Evolutionary conservation across 805 yeast species (phyloP).

Genomic region (Ogataea polymorpha): DNA sequence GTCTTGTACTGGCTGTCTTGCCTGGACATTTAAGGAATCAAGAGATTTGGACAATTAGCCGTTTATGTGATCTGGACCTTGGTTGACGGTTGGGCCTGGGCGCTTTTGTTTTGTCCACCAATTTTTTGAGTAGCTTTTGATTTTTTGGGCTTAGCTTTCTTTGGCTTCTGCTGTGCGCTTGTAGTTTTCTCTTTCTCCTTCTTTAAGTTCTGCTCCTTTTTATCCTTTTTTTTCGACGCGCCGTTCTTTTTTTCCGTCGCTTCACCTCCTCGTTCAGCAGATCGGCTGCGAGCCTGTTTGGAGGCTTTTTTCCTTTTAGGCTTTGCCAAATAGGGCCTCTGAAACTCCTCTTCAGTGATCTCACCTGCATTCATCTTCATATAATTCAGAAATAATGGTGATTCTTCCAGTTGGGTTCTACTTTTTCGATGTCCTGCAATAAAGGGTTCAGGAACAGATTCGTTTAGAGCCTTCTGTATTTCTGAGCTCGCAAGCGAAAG

Average conservation of each 20-base stretch:
- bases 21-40: not conserved
- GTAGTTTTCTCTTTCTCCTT: slow-evolving; percentile 4
- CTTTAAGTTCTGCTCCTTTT: slow-evolving; percentile 6
- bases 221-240: not conserved
- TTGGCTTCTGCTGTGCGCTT: not conserved
- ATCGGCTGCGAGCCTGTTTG: too few species aligned
- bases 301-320: slow-evolving; percentile 1
- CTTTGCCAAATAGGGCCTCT: not conserved
- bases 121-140: not conserved
- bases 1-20: slow-evolving; percentile 16
- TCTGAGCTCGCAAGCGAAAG: not conserved
- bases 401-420: not conserved
- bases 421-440: not conserved
- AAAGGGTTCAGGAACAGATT: not conserved
- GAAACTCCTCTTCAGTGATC: not conserved
- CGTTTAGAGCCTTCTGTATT: not conserved
- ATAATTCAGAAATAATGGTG: not conserved
- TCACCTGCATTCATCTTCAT: not conserved
- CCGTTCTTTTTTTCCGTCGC: slow-evolving; percentile 3
- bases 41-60: too few species aligned
- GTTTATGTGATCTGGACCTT: too few species aligned
- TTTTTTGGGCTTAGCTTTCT: not conserved
- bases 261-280: too few species aligned
- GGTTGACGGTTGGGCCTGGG: not conserved
- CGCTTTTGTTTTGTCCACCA: not conserved